A percentile compares a stretch with the other conserved stretches of the same genome.
Evolutionary conservation across 2,329 filamentous ascomycete genomes (phyloP).

Genomic region (Thelonectria olida): DNA sequence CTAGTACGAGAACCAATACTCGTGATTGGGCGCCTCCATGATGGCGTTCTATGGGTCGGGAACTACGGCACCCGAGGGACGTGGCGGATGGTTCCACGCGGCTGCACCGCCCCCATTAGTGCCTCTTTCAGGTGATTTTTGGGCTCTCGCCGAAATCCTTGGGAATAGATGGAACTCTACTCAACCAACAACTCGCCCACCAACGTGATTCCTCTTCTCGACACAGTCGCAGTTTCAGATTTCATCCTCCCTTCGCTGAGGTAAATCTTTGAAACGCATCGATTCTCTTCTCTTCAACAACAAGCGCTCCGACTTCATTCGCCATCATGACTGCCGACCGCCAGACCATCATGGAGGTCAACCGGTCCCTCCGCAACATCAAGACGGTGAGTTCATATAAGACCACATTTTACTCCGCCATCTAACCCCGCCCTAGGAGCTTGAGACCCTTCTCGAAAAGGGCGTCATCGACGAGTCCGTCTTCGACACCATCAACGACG

Average conservation of each 20-base stretch:
- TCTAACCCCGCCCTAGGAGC: slow-evolving; percentile 68
- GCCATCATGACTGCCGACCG: slow-evolving; percentile 60
- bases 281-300: background rate
- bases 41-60: slow-evolving; percentile 24
- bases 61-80: slow-evolving; percentile 14
- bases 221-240: slow-evolving; percentile 6
- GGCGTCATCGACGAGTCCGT: slow-evolving; percentile 79
- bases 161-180: background rate
- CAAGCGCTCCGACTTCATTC: background rate
- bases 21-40: slow-evolving; percentile 8
- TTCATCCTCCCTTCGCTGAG: background rate
- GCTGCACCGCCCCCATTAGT: slow-evolving; percentile 37
- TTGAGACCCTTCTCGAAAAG: slow-evolving; percentile 87
- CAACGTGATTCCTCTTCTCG: background rate
- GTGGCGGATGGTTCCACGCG: slow-evolving; percentile 20
- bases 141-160: background rate
- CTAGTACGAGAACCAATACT: background rate
- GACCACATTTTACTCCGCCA: background rate
- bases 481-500: slow-evolving; percentile 77
- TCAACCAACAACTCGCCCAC: background rate
- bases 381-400: slow-evolving; percentile 69
- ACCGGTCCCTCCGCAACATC: slow-evolving; percentile 87
- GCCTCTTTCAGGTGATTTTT: slow-evolving; percentile 18
- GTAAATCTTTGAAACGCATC: background rate
- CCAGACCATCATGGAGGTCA: slow-evolving; percentile 73